These are phyloP conservation scores for Magnaporthales sp. DNA, from an alignment of 2,329 filamentous ascomycete genomes.

Conservation along the genomic window DNA sequence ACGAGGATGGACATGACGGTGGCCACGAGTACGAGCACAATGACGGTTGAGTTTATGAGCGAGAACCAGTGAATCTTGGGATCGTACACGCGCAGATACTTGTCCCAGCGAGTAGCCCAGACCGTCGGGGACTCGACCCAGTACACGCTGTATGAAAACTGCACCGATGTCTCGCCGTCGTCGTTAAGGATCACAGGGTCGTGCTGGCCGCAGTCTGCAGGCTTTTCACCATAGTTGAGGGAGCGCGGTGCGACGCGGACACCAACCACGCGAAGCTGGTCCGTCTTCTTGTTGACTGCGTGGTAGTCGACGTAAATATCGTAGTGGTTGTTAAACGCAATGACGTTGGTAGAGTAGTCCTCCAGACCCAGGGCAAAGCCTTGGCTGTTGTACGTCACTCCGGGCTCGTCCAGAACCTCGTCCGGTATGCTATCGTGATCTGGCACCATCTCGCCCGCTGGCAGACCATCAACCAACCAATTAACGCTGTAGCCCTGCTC, in stretches of 20 bases:
- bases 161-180: constrained; percentile 53
- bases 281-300: constrained; percentile 54
- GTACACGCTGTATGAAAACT: constrained; percentile 87
- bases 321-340: constrained; percentile 85
- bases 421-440: neutral
- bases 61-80: constrained; percentile 99
- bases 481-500: constrained; percentile 83
- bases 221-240: constrained; percentile 46
- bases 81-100: constrained; percentile 94
- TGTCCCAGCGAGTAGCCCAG: constrained; percentile 98
- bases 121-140: constrained; percentile 79
- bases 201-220: constrained; percentile 52
- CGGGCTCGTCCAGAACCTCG: constrained; percentile 65
- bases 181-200: constrained; percentile 54
- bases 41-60: constrained; percentile 89
- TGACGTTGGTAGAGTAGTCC: constrained; percentile 35
- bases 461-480: constrained; percentile 91
- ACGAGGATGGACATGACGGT: constrained; percentile 91
- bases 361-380: constrained; percentile 71
- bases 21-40: constrained; percentile 82
- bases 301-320: constrained; percentile 93
- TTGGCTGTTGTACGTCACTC: constrained; percentile 78
- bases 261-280: constrained; percentile 81
- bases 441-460: constrained; percentile 59
- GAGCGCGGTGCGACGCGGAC: constrained; percentile 82